Evolutionary conservation across 1,139 yeast genomes (phyloP), one percentile per base, ranked within the genome.

Genomic region (Magnusiomyces ingens): DNA sequence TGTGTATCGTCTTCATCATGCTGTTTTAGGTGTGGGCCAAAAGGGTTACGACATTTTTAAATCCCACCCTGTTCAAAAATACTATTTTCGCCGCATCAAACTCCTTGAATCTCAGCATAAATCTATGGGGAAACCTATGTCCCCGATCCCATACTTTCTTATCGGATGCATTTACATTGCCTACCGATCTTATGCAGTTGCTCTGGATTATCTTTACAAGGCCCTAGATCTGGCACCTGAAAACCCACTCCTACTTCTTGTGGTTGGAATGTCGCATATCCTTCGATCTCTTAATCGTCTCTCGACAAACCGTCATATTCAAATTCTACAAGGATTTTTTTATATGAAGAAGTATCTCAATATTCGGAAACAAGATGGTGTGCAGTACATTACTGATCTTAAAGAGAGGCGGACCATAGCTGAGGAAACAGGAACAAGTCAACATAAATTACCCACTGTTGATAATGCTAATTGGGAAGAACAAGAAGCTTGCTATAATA

Each of bases 231-330:
- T 65, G 41, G 64, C 68, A 11, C 83, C 84, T 47, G 72, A 79
- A 49, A 96, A 93, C 59, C 95, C 97, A 0, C 80, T 88, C 74
- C 73, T 93, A 1, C 77, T 90, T 58, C 73, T 93, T 40, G 70
- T 86, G 26, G 73, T 88, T 52, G 97, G 94, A 0, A 70, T 93
- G 44, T 82, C 91, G 0, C 93, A 91, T 68, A 73, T 90, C n/a
- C 96, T 91, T 62, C 76, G 99, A 43, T 85, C 98, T 0, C 84
- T 91, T 83, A 98, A 93, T 68, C 75, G 99, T 59, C 81, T 88
- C 54, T 84, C 96, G 13, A 76, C 84, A 11, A 89, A 89, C 67
- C 78, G 98, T 56, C 97, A 91, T 64, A 75, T 85, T 54, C 97
- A 91, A 64, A 75, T 93, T 35, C 72, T 93, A 1, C 97, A 93